Conservation (phyloP, 768 basidiomycete species). For the Tricholoma sp. region DNA sequence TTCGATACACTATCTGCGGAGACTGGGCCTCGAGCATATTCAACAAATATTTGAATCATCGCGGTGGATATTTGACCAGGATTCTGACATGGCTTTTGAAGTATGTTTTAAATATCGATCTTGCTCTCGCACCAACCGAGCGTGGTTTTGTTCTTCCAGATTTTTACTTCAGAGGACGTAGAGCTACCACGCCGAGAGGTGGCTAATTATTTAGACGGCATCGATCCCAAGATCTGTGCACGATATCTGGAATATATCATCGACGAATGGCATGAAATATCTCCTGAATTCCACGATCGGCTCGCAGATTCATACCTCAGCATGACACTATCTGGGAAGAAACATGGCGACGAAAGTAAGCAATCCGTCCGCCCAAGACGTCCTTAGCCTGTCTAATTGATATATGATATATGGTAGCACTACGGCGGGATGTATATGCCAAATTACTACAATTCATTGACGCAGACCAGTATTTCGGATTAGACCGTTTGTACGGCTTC, state of each 20-base stretch:
- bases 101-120: slow-evolving; percentile 30
- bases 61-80: slow-evolving; percentile 78
- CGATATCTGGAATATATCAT: slow-evolving; percentile 87
- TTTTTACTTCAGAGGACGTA: slow-evolving; percentile 93
- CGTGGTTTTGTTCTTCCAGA: slow-evolving; percentile 39
- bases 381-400: background rate
- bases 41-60: slow-evolving; percentile 78
- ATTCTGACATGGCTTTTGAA: slow-evolving; percentile 72
- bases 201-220: slow-evolving; percentile 68
- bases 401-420: background rate
- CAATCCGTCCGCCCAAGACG: background rate
- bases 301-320: slow-evolving; percentile 82
- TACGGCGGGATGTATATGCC: slow-evolving; percentile 46
- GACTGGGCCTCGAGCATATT: slow-evolving; percentile 78
- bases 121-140: background rate
- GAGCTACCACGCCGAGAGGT: slow-evolving; percentile 79
- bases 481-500: slow-evolving; percentile 77
- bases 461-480: slow-evolving; percentile 59
- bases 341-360: slow-evolving; percentile 53
- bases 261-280: slow-evolving; percentile 62
- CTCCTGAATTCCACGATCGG: slow-evolving; percentile 76
- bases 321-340: slow-evolving; percentile 57
- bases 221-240: slow-evolving; percentile 64
- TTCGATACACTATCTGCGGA: slow-evolving; percentile 86
- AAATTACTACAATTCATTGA: slow-evolving; percentile 78